Evolutionary conservation across 192 early-diverging fungal species (phyloP), one percentile per base, ranked within the genome.

Genomic region (Allomyces javanicus): DNA sequence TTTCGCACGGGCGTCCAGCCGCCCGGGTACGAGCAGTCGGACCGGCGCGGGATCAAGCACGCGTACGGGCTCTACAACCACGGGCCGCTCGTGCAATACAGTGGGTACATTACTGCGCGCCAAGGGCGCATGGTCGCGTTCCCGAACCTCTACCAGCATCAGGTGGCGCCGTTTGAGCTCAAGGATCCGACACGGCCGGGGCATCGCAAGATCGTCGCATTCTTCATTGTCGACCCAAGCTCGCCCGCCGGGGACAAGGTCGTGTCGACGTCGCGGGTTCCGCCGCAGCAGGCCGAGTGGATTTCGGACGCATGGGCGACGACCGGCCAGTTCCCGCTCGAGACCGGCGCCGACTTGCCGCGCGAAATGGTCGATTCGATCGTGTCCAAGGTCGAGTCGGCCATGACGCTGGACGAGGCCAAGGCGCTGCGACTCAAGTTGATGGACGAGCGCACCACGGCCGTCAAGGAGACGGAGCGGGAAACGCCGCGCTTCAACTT

Each of bases 71-170:
- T 83, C 23, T 61, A 44, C 21, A 72, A 78, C 58, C 64, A 69
- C 0, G 66, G 44, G 3, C 23, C 67, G 7, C 22, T 73, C 12
- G 67, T 72, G 0, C 85, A 88, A 62, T 26, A 66, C 14, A 67
- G 73, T 71, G 85, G 71, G 6, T 67, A 70, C 1, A 69, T 83
- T 21, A 72, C 76, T 22, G 76, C 77, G 23, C 65, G 65, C 58
- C 67, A 78, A 64, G 83, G 83, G 14, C 84, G 86, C 21, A 79
- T 77, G 67, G 67, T 89, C 26, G 84, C 78, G 25, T 91, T 88
- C 68, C 84, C 87, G 9, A 91, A 91, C 73, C 67, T 73, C 22
- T 80, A 79, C 64, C 89, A 89, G 74, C 87, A 91, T 72, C 67
- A 76, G 24, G 81, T 87, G 2, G 75, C 76, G 9, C 75, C 78